Base-by-base conservation (phyloP, 2,329 filamentous ascomycete genomes). In the Claviceps lovelessii region DNA sequence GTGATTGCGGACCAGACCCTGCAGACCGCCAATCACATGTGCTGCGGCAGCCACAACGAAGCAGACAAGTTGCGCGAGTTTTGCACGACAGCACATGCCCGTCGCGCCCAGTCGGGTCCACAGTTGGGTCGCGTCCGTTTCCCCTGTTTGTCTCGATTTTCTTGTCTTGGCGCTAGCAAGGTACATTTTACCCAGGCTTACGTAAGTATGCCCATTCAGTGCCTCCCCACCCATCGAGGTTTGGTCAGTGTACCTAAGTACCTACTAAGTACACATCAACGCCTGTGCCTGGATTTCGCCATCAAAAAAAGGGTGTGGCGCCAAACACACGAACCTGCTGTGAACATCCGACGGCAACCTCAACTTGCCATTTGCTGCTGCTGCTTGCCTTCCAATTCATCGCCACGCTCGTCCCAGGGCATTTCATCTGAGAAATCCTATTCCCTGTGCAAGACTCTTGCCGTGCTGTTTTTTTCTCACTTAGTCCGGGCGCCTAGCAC, bases 201-300 rank as follows among this genome's bases (percentile, higher is more conserved):
- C 23, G 23, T 23, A 23, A 23, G 23, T 23, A 23, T 23, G 23
- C 23, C 23, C 23, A 23, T 23, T 23, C 23, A 23, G 23, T 23
- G 23, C n/a, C n/a, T n/a, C n/a, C n/a, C n/a, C n/a, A n/a, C n/a
- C n/a, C n/a, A n/a, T n/a, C n/a, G n/a, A n/a, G n/a, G n/a, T n/a
- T n/a, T n/a, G n/a, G 23, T 23, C 23, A 23, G 23, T 23, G 23
- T 23, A 23, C 23, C 23, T 23, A 23, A 3, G 23, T 23, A 23
- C 23, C 3, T 23, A 23, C 23, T 23, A 23, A 23, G 23, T 23
- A 33, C 28, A 23, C 23, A 23, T 23, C 29, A n/a, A 23, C 52
- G 5, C 37, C 33, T 19, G 54, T 55, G 9, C 54, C 49, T 49
- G 54, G 48, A 49, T 52, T 49, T 52, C 45, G 45, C 45, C 50